These are phyloP conservation scores for Phytophthora syringae DNA, from an alignment of 352 stramenopile species.

Conservation along the genomic window DNA sequence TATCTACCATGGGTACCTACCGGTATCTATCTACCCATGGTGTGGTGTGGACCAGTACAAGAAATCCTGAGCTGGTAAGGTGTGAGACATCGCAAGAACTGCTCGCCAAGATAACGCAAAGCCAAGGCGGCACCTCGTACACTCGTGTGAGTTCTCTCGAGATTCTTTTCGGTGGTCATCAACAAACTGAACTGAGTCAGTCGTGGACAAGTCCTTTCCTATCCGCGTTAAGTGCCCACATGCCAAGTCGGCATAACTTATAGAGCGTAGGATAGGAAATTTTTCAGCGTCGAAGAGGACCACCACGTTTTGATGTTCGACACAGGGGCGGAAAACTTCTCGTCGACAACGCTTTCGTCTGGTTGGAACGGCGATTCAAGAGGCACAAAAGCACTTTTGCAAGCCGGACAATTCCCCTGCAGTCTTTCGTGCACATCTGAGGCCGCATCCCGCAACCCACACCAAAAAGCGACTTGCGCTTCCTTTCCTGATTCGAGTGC, in stretches of 20 bases:
- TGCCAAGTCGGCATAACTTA: constrained; percentile 22
- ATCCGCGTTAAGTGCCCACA: constrained; percentile 11
- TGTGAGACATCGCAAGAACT: too few species aligned
- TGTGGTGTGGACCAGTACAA: constrained; percentile 17
- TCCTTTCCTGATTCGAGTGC: constrained; percentile 11
- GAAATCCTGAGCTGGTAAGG: neutral
- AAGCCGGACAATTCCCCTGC: constrained; percentile 17
- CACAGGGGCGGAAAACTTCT: constrained; percentile 23
- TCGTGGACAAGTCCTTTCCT: too few species aligned
- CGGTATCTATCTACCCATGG: neutral
- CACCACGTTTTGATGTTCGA: constrained; percentile 11
- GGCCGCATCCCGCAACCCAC: constrained; percentile 30
- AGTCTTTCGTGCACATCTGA: constrained; percentile 36
- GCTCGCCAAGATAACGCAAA: too few species aligned
- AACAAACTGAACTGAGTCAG: too few species aligned
- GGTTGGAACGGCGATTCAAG: constrained; percentile 3
- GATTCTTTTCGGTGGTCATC: too few species aligned
- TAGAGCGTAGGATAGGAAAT: constrained; percentile 17
- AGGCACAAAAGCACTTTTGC: constrained; percentile 2
- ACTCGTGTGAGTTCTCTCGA: too few species aligned
- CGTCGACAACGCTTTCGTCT: constrained; percentile 19
- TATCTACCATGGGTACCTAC: too few species aligned
- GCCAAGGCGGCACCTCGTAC: too few species aligned
- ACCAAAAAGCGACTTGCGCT: constrained; percentile 25
- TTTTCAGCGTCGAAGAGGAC: constrained; percentile 4